phyloP scores from a whole-genome alignment of 2,329 filamentous ascomycete species.

The Talaromyces sp. region DNA sequence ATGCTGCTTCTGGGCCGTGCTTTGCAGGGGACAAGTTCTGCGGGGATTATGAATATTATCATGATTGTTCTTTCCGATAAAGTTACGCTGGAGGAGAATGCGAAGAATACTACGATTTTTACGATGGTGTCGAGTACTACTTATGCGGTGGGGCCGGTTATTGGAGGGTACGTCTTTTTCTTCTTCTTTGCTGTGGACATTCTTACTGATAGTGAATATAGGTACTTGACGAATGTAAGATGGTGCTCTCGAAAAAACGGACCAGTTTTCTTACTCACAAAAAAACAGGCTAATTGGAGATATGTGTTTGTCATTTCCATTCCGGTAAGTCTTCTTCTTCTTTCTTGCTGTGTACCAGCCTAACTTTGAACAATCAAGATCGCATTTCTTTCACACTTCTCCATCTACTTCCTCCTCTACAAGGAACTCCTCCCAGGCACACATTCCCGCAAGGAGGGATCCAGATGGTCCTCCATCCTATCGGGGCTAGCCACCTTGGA shows the following conservation, averaged over 20 bases:
- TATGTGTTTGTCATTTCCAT: slow-evolving; percentile 64
- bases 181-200: slow-evolving; percentile 1
- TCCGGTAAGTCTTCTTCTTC: slow-evolving; percentile 46
- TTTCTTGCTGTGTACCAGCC: slow-evolving; percentile 38
- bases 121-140: slow-evolving; percentile 55
- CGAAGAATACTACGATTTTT: slow-evolving; percentile 59
- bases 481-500: slow-evolving; percentile 53
- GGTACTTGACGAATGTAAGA: slow-evolving; percentile 28
- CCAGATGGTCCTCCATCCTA: slow-evolving; percentile 32
- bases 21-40: slow-evolving; percentile 58
- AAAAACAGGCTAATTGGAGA: slow-evolving; percentile 50
- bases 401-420: slow-evolving; percentile 54
- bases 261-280: slow-evolving; percentile 35
- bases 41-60: slow-evolving; percentile 57
- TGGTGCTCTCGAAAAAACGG: background rate
- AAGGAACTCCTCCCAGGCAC: slow-evolving; percentile 53
- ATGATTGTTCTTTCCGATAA: slow-evolving; percentile 62
- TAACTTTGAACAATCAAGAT: slow-evolving; percentile 25
- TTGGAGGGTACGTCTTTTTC: slow-evolving; percentile 45
- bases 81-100: slow-evolving; percentile 57
- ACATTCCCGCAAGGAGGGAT: slow-evolving; percentile 31
- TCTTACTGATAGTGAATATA: slow-evolving; percentile 5
- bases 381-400: slow-evolving; percentile 45
- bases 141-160: slow-evolving; percentile 57
- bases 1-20: slow-evolving; percentile 60